Evolutionary conservation across 176 grass and related monocot genomes (phyloP), one percentile per base, ranked within the genome.

Genomic region (Juncus effusus): DNA sequence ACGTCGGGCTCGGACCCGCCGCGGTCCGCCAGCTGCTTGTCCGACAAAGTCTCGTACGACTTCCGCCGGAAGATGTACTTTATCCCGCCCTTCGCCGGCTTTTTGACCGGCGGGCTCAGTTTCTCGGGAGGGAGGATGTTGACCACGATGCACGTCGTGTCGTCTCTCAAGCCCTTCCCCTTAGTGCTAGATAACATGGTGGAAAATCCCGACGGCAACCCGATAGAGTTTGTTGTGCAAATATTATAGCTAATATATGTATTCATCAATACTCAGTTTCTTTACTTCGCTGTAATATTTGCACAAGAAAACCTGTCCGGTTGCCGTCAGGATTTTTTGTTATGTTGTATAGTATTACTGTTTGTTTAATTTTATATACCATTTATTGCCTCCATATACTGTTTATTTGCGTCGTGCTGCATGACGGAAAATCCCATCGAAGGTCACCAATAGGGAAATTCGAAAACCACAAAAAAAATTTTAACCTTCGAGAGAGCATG

Each of bases 121-220:
- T 92, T 91, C 65, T 92, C 93, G 66, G 85, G 85, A 13, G 87
- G 88, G 67, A 90, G 75, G 76, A 97, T 84, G 62, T 97, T 87
- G 60, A 97, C 74, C 52, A 97, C 88, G 68, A 97, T 84, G 82
- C 93, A 97, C 10, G 93, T 96, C 65, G 85, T 96, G 61, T 96
- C 87, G 74, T 96, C 87, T 72, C 80, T 75, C 76, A 96, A 70
- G 15, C 92, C 92, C 50, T 86, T 96, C 42, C 68, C 68, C 69
- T 81, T 83, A n/a, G n/a, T n/a, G n/a, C n/a, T n/a, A n/a, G n/a
- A n/a, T n/a, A n/a, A n/a, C n/a, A n/a, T n/a, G n/a, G n/a, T n/a
- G n/a, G n/a, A n/a, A n/a, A n/a, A n/a, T n/a, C n/a, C n/a, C n/a
- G n/a, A n/a, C n/a, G n/a, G n/a, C n/a, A n/a, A n/a, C n/a, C n/a